Evolutionary conservation across 345 rosid genomes (phyloP).

Genomic region (Pistacia vera): DNA sequence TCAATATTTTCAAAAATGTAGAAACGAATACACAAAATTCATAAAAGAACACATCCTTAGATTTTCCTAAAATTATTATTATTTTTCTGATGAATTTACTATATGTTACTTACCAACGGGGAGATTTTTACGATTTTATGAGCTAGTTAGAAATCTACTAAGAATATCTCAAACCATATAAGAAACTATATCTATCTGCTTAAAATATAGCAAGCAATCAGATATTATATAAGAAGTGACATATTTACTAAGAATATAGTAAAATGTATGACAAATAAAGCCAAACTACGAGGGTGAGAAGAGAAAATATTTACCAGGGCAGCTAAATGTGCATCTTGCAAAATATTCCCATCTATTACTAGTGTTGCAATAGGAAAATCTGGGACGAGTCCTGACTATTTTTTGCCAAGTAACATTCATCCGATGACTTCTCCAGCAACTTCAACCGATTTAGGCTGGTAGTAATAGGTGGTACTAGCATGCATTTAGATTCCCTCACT

Average conservation of each 20-base stretch:
- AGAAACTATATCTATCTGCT: not conserved
- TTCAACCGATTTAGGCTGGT: conserved; percentile 69
- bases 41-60: too few relatives aligned
- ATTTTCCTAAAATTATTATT: too few relatives aligned
- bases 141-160: not conserved
- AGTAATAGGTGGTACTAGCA: conserved; percentile 59
- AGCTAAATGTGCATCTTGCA: conserved; percentile 90
- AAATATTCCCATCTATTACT: conserved; percentile 79
- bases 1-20: too few relatives aligned
- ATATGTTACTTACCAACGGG: too few relatives aligned
- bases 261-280: not conserved
- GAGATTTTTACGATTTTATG: too few relatives aligned
- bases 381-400: conserved; percentile 90
- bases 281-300: not conserved
- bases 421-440: conserved; percentile 79
- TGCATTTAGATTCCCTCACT: conserved; percentile 73
- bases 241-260: not conserved
- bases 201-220: not conserved
- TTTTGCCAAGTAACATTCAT: conserved; percentile 89
- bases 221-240: not conserved
- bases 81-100: too few relatives aligned
- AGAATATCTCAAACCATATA: not conserved
- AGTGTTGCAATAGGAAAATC: conserved; percentile 87
- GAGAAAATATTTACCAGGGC: conserved; percentile 60
- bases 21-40: too few relatives aligned